phyloP scores from a whole-genome alignment of 2,329 filamentous ascomycete genomes.

The Nigrospora sphaerica region DNA sequence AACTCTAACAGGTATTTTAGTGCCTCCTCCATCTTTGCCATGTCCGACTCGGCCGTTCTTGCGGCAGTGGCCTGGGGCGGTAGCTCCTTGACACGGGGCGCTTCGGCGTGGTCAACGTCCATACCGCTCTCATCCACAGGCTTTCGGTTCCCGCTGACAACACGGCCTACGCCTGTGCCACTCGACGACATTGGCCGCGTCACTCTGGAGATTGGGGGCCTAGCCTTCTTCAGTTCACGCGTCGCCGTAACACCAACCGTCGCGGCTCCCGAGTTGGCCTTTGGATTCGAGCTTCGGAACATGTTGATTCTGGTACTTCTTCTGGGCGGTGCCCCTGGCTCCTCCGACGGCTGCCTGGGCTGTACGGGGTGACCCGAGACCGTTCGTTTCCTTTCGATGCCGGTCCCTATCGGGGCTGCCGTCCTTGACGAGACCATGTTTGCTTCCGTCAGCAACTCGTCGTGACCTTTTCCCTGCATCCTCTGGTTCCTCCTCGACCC shows the following conservation, averaged over 20 bases:
- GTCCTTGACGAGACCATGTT: slow-evolving; percentile 29
- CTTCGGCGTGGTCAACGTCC: slow-evolving; percentile 64
- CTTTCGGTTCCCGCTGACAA: slow-evolving; percentile 87
- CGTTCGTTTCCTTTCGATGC: slow-evolving; percentile 74
- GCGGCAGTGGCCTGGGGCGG: slow-evolving; percentile 27
- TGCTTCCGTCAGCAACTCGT: slow-evolving; percentile 36
- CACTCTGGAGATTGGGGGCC: slow-evolving; percentile 61
- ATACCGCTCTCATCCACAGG: slow-evolving; percentile 57
- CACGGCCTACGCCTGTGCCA: slow-evolving; percentile 68
- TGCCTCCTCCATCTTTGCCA: slow-evolving; percentile 64
- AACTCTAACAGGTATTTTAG: slow-evolving; percentile 72
- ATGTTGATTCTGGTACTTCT: slow-evolving; percentile 65
- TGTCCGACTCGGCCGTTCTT: slow-evolving; percentile 43
- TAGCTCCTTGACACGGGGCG: slow-evolving; percentile 35
- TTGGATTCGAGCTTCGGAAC: slow-evolving; percentile 62
- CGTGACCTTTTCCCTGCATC: slow-evolving; percentile 24
- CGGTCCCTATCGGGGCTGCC: slow-evolving; percentile 29
- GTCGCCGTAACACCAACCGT: slow-evolving; percentile 53
- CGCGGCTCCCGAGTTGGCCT: slow-evolving; percentile 50
- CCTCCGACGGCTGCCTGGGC: slow-evolving; percentile 46
- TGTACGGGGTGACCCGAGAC: slow-evolving; percentile 74
- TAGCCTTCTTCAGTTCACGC: slow-evolving; percentile 78
- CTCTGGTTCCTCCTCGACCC: slow-evolving; percentile 32
- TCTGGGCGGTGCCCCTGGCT: slow-evolving; percentile 56
- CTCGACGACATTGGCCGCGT: slow-evolving; percentile 57